Evolutionary conservation across 192 early-diverging fungal genomes (phyloP).

Genomic region (Mortierella alpina): DNA sequence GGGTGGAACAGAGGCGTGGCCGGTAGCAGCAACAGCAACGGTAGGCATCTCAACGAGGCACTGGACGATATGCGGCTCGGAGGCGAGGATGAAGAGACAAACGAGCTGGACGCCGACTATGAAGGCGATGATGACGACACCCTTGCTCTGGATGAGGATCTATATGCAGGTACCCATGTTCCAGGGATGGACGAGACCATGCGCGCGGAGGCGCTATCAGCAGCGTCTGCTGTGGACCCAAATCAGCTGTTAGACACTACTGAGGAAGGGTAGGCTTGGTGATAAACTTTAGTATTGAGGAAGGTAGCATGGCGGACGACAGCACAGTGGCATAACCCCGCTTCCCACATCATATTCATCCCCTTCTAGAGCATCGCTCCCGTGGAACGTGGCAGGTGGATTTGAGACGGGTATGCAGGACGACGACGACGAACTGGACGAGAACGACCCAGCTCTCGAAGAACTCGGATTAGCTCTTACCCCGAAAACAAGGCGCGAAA

Average conservation of each 20-base stretch:
- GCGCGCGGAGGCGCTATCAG: conserved; percentile 6
- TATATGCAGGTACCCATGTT: background rate
- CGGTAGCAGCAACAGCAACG: background rate
- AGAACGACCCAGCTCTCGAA: conserved; percentile 37
- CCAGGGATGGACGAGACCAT: background rate
- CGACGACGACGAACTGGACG: conserved; percentile 41
- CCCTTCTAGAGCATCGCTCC: background rate
- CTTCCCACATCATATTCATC: background rate
- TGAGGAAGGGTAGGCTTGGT: conserved; percentile 18
- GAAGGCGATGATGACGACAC: conserved; percentile 7
- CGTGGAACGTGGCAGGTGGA: conserved; percentile 20
- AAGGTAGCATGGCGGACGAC: no score
- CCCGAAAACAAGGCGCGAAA: conserved; percentile 32
- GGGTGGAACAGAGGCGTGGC: background rate
- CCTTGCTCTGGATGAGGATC: background rate
- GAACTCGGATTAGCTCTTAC: conserved; percentile 40
- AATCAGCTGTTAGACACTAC: conserved; percentile 15
- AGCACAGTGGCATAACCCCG: background rate
- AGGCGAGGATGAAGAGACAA: conserved; percentile 25
- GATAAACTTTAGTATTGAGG: background rate
- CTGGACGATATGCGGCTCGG: conserved; percentile 19
- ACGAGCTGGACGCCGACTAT: conserved; percentile 31
- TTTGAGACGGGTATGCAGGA: conserved; percentile 18
- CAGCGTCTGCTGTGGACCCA: conserved; percentile 29
- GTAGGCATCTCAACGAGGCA: conserved; percentile 8